Evolutionary conservation across 1,284 basidiomycete genomes (phyloP), one percentile per base, ranked within the genome.

Genomic region (Fistulina hepatica): DNA sequence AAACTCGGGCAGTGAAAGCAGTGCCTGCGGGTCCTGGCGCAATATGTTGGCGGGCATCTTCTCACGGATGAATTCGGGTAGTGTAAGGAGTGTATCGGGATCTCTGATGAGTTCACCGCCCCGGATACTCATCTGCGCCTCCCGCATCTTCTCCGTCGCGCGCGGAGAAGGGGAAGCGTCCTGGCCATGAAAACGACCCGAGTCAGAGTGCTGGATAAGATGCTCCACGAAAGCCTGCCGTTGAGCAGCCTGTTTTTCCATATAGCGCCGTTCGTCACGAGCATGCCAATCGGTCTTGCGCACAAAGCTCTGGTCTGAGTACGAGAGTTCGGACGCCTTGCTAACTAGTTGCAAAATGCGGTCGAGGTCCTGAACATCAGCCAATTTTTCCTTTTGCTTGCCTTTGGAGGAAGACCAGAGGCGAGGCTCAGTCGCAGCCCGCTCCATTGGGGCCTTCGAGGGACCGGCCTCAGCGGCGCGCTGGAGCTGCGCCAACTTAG

Each of bases 221-320:
- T 76, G 73, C 41, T 79, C 75, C 3, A 85, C 76, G 50, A 86
- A 85, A 12, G 70, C 73, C 21, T 74, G 69, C 34, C 73, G 71
- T 80, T 80, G 75, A 39, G 71, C 71, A 16, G 65, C 54, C 37
- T 82, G 77, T 28, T 70, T 64, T 50, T 63, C 60, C 39, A 63
- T 64, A 5, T 67, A 65, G 48, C 64, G 67, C n/a, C n/a, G n/a
- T 54, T 72, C 76, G 40, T 73, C 41, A 38, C 60, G 63, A 20
- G 60, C 57, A 44, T 69, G 62, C 63, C 79, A 71, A 5, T 66
- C 71, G 5, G 68, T 71, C 34, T 75, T 72, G 28, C 83, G 55
- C 26, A 73, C 60, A 4, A 79, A 81, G 3, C 76, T 69, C 54
- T 89, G 86, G 49, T 79, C 69, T 23, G 64, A 64, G 41, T 85